Base-by-base conservation (phyloP, 2,329 filamentous ascomycete genomes). In the Phialemonium atrogriseum region DNA sequence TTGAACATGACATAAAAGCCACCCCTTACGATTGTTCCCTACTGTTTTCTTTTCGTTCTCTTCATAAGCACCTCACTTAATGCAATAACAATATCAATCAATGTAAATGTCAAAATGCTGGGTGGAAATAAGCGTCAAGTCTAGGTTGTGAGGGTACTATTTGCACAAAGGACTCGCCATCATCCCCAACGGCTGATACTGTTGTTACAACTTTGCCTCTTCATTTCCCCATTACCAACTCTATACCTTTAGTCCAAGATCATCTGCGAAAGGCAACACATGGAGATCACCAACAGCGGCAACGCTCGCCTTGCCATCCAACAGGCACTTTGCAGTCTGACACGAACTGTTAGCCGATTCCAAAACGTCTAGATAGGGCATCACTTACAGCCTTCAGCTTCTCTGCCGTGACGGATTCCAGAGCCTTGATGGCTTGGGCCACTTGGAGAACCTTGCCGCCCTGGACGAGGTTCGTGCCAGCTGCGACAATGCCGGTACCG, bases 221-320 rank as follows among this genome's bases (percentile, higher is more conserved):
- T 34, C 41, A 36, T 24, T 45, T 42, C 41, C 36, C 43, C 42
- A 42, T 38, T 26, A 37, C 27, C 20, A 26, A 21, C 27, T 76
- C 75, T 93, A 98, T 74, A 94, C 86, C 59, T 80, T 85, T 56
- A 98, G 75, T 49, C 89, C 93, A 58, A 98, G 71, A 56, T 98
- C 91, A 64, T 88, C 84, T 45, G 87, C 91, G 56, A 81, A 98
- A 36, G 91, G 91, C 55, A 98, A 77, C 51, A 81, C 73, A 61
- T 85, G 82, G 49, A 98, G 73, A 58, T 98, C 91, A 59, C 91
- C 91, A 41, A 96, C 87, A 37, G 85, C 73, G 41, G 86, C 82
- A 42, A 95, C 84, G 33, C 85, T 81, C 31, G 89, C 88, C 73
- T 88, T 96, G 61, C 77, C 78, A 46, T 88, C 82, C 44, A 96